Evolutionary conservation across 371 early-diverging fungal species (phyloP).

Genomic region (Mucor indicus): DNA sequence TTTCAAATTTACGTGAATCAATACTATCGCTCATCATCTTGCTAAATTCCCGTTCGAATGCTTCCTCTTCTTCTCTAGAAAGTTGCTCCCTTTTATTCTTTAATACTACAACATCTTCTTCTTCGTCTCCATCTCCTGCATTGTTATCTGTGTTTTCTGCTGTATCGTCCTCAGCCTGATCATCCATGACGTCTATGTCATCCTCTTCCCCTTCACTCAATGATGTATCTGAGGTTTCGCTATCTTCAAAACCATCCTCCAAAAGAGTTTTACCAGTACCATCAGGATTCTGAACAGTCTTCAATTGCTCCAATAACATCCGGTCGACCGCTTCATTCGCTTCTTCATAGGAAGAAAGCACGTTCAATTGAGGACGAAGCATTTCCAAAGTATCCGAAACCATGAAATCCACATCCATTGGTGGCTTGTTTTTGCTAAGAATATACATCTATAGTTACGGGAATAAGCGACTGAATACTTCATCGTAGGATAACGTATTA

Average conservation of each 20-base stretch:
- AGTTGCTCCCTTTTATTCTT: constrained; percentile 40
- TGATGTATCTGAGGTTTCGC: constrained; percentile 30
- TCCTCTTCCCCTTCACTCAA: constrained; percentile 50
- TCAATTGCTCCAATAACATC: constrained; percentile 51
- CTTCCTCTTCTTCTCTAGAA: constrained; percentile 55
- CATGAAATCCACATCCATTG: constrained; percentile 89
- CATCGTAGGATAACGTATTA: background rate
- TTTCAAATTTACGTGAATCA: constrained; percentile 76
- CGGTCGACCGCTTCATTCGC: constrained; percentile 71
- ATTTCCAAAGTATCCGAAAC: constrained; percentile 79
- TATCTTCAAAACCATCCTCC: constrained; percentile 45
- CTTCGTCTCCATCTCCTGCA: constrained; percentile 19
- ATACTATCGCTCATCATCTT: constrained; percentile 82
- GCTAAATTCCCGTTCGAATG: constrained; percentile 76
- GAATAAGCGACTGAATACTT: background rate
- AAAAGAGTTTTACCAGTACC: constrained; percentile 23
- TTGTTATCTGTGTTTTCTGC: background rate
- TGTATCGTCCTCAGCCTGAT: constrained; percentile 8
- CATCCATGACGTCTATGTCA: constrained; percentile 24
- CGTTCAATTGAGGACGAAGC: constrained; percentile 63
- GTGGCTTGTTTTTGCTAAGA: constrained; percentile 73
- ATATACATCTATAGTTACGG: constrained; percentile 71
- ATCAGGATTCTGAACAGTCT: constrained; percentile 42
- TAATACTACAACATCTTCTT: constrained; percentile 59
- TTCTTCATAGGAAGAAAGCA: constrained; percentile 73